phyloP scores from a whole-genome alignment of 768 basidiomycete species.

The Pholiota conissans region DNA sequence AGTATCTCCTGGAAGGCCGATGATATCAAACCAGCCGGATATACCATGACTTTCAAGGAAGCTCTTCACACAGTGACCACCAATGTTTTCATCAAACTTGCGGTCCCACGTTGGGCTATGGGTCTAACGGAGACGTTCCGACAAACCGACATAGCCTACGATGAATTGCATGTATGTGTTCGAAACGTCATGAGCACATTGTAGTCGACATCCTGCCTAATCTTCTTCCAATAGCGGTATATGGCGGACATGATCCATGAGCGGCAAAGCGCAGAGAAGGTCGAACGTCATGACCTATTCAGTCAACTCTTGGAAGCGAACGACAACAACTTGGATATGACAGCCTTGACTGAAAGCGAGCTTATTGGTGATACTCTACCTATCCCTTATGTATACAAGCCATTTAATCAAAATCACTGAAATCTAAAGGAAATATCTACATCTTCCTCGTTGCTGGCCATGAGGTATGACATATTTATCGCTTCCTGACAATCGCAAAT shows the following conservation, averaged over 20 bases:
- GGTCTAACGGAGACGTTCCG: constrained; percentile 33
- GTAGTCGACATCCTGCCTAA: not conserved
- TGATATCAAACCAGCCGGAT: constrained; percentile 36
- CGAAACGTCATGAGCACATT: not conserved
- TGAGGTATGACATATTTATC: constrained; percentile 39
- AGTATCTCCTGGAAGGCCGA: constrained; percentile 49
- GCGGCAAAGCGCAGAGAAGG: constrained; percentile 35
- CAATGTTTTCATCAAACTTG: constrained; percentile 35
- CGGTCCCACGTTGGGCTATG: constrained; percentile 40
- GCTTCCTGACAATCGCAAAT: too few species aligned
- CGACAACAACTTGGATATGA: constrained; percentile 33
- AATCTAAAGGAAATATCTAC: constrained; percentile 40
- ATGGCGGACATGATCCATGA: constrained; percentile 55
- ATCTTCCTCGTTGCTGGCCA: constrained; percentile 62
- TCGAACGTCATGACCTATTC: constrained; percentile 50
- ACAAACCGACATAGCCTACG: constrained; percentile 34
- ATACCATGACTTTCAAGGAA: constrained; percentile 48
- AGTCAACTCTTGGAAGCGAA: constrained; percentile 52
- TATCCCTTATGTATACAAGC: too few species aligned
- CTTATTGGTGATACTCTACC: constrained; percentile 41
- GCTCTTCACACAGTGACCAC: constrained; percentile 44
- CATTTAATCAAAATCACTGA: too few species aligned
- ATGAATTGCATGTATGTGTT: constrained; percentile 40
- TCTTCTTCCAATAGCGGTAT: constrained; percentile 26
- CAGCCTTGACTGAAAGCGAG: constrained; percentile 43